phyloP scores from a whole-genome alignment of 2,329 filamentous ascomycete genomes.

The Colletotrichum zoysiae region DNA sequence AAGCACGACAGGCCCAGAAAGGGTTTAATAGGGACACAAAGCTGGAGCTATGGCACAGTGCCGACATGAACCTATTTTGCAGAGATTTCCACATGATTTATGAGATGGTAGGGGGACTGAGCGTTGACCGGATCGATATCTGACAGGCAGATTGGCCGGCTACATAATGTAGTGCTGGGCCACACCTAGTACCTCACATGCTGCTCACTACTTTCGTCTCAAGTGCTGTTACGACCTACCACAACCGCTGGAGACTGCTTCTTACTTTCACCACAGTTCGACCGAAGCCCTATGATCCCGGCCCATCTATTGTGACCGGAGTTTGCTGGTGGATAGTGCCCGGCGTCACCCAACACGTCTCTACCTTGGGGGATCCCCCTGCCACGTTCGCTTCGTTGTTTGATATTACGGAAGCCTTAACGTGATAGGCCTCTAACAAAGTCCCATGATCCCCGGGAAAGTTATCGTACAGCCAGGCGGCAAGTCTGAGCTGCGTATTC shows the following conservation, averaged over 20 bases:
- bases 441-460: background rate
- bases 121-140: background rate
- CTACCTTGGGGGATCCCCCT: background rate
- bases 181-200: background rate
- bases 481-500: background rate
- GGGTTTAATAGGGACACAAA: too few species aligned
- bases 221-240: background rate
- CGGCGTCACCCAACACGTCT: background rate
- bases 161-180: background rate
- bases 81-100: background rate
- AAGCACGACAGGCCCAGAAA: background rate
- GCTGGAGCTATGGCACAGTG: background rate
- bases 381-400: background rate
- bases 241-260: background rate
- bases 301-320: too few species aligned
- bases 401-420: background rate
- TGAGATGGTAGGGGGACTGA: background rate
- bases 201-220: background rate
- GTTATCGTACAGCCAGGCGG: too few species aligned
- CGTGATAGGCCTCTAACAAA: background rate
- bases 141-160: background rate
- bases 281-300: background rate
- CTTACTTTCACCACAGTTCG: background rate
- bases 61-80: background rate
- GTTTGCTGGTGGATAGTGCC: background rate